Evolutionary conservation across 768 basidiomycete genomes (phyloP), one percentile per base, ranked within the genome.

Genomic region (Brasilioporus rufonigricans): DNA sequence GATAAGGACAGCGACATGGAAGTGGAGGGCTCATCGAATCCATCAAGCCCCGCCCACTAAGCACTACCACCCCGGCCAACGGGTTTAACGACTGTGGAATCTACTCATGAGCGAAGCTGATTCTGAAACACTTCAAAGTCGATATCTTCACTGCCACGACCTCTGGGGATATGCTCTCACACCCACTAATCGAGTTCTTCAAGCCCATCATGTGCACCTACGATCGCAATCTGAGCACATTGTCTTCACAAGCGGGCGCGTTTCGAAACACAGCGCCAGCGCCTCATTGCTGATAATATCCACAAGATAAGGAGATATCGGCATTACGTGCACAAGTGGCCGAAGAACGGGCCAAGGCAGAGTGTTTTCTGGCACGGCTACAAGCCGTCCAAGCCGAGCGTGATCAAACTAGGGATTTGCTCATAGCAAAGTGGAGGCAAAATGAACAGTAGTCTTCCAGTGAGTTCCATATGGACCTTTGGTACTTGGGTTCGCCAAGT

Each of bases 251-350:
- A 40, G 50, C 40, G 9, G n/a, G 35, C 46, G 19, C 47, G 46
- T 38, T 59, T 57, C 44, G 58, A 59, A 50, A 48, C 57, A 11
- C 55, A 57, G 33, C 51, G 44, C 13, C 58, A 59, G 32, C 51
- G 35, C 24, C 43, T 53, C 32, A 44, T 50, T 16, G 55, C 43
- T 4, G 58, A 59, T 21, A 46, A 43, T 46, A 31, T 46, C 19
- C 31, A 32, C 38, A 53, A 26, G 58, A 49, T 23, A 46, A 55
- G 32, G 33, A 51, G 27, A 57, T 53, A 16, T 40, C 41, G 9
- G 39, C 12, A 10, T 36, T 60, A 31, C 48, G 53, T 19, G 48
- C 44, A 39, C 48, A 58, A 23, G 44, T 58, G 12, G 48, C 43
- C 9, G 57, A 58, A 31, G 57, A 50, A 29, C 38, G 44, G 19